A percentile compares a stretch with the other conserved stretches of the same genome.
Evolutionary conservation across 176 grass and related monocot species (phyloP).

Genomic region (Aegilops sharonensis): DNA sequence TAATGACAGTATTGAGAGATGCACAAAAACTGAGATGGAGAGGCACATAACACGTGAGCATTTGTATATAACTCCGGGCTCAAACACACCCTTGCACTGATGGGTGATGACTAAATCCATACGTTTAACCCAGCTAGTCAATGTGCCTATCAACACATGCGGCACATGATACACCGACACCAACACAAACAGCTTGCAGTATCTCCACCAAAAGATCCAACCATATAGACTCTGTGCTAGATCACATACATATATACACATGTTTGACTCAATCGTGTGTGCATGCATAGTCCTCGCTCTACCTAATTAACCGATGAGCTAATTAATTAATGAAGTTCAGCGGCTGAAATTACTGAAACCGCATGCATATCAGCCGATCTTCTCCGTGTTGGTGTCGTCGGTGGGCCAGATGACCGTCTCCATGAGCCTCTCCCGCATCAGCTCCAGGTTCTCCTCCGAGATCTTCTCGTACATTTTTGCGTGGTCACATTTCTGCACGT

Average conservation of each 20-base stretch:
- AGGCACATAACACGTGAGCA: background rate
- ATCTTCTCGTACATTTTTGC: slow-evolving; percentile 50
- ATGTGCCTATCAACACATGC: background rate
- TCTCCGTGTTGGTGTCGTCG: slow-evolving; percentile 66
- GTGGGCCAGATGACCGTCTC: slow-evolving; percentile 80
- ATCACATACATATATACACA: slow-evolving; percentile 24
- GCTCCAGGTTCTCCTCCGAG: slow-evolving; percentile 46
- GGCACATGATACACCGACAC: too few relatives aligned
- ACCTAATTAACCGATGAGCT: slow-evolving; percentile 27
- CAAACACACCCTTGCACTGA: background rate
- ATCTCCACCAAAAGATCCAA: background rate
- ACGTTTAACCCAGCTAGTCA: background rate
- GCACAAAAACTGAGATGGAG: background rate
- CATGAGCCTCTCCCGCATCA: slow-evolving; percentile 67
- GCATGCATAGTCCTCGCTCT: background rate
- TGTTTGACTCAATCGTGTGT: background rate
- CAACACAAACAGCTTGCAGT: background rate
- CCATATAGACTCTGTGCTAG: background rate
- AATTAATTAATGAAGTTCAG: background rate
- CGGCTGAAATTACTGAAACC: background rate
- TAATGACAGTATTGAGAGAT: too few relatives aligned
- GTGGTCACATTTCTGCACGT: slow-evolving; percentile 43
- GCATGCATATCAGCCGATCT: slow-evolving; percentile 40
- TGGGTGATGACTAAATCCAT: background rate
- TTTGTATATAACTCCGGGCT: background rate